Evolutionary conservation across 352 stramenopile genomes (phyloP), one percentile per base, ranked within the genome.

Genomic region (Pythium utonaiense): DNA sequence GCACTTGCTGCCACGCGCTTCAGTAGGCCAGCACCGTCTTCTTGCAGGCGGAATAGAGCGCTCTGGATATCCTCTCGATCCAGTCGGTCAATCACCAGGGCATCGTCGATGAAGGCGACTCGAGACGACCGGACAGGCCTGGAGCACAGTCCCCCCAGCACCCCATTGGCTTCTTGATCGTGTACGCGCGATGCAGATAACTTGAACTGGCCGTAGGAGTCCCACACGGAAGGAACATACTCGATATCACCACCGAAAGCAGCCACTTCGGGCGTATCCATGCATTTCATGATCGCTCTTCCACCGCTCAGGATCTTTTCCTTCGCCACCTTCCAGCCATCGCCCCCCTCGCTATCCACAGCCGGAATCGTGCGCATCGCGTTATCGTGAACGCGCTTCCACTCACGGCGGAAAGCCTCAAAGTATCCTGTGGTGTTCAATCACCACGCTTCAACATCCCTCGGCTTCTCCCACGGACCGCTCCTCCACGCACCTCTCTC

Each of bases 401-500:
- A 47, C 4, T 47, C 40, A 19, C n/a, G 21, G 14, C 19, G 24
- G 8, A 47, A 47, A 3, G n/a, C 40, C 40, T 47, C 40, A 10
- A 47, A 47, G 19, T 47, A 47, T 6, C 40, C 40, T 47, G 12
- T 19, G 16, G 12, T 21, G 8, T 47, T 9, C n/a, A 25, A 10
- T 47, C 16, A 17, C 12, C n/a, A 47, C 8, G 6, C 16, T 14
- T 45, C 27, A n/a, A n/a, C 19, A 28, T 19, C 19, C 8, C 5
- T 21, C 19, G 4, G 1, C 12, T 47, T 44, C 36, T 17, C 16
- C 36, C 13, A 47, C 19, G 6, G 4, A 21, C n/a, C n/a, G 17
- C 19, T 47, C 10, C 40, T 9, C 7, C n/a, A 19, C 45, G 25
- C 44, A 62, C 56, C 45, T 62, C 45, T 55, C 17, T 40, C 25